Conservation (phyloP, 257 asterid genomes). For the Solanum appendiculatum region DNA sequence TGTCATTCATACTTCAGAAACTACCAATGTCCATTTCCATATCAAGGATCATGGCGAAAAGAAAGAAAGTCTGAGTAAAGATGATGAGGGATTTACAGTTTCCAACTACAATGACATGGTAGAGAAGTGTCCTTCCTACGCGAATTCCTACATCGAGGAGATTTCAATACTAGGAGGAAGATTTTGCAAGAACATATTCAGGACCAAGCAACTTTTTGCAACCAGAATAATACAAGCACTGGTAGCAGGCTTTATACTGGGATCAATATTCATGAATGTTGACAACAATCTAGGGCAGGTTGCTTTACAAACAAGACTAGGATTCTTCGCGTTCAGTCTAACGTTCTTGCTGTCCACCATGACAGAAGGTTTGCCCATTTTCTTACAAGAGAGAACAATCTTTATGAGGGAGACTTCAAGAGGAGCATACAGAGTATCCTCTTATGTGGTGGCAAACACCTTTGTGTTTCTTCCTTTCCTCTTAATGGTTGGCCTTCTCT, state of each 20-base stretch:
- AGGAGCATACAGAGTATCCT: constrained; percentile 80
- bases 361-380: constrained; percentile 76
- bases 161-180: constrained; percentile 45
- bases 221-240: constrained; percentile 52
- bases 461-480: constrained; percentile 66
- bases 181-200: constrained; percentile 57
- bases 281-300: constrained; percentile 24
- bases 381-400: constrained; percentile 63
- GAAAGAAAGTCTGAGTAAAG: background rate
- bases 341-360: constrained; percentile 71
- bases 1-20: constrained; percentile 13
- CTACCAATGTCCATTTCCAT: background rate
- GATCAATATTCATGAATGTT: constrained; percentile 62
- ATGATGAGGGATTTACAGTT: background rate
- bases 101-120: background rate
- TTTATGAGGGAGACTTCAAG: constrained; percentile 59
- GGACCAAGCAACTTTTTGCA: constrained; percentile 66
- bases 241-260: constrained; percentile 50
- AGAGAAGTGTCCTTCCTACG: constrained; percentile 9
- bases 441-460: constrained; percentile 69
- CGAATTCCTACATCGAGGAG: constrained; percentile 40
- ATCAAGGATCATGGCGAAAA: background rate
- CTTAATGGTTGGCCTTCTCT: constrained; percentile 44
- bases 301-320: constrained; percentile 52
- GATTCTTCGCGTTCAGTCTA: constrained; percentile 73